phyloP scores from a whole-genome alignment of 2,329 filamentous ascomycete genomes.

The Colletotrichum sp. region DNA sequence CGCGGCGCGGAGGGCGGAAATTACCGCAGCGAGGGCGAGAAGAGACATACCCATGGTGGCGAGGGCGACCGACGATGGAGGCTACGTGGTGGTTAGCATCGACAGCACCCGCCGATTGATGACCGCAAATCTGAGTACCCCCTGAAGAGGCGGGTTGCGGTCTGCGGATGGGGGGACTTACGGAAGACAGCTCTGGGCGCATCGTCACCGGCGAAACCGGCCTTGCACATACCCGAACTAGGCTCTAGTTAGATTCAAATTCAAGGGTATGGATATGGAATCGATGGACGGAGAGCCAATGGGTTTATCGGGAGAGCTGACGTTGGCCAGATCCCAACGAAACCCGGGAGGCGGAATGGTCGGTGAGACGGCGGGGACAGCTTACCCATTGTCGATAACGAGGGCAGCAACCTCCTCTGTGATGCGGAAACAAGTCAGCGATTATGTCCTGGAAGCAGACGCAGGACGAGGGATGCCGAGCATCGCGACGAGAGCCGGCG shows the following conservation, averaged over 20 bases:
- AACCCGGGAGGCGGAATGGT: conserved; percentile 29
- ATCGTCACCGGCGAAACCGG: conserved; percentile 99
- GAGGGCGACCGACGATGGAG: conserved; percentile 99
- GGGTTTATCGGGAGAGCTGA: conserved; percentile 9
- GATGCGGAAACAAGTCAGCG: conserved; percentile 50
- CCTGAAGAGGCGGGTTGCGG: conserved; percentile 5
- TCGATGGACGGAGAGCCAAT: conserved; percentile 12
- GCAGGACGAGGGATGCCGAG: background rate
- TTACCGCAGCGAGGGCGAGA: conserved; percentile 1
- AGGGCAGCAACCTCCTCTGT: conserved; percentile 99
- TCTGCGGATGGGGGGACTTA: conserved; percentile 66
- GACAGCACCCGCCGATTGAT: background rate
- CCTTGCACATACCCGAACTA: conserved; percentile 99
- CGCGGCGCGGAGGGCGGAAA: conserved; percentile 15
- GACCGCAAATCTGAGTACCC: background rate
- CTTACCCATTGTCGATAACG: conserved; percentile 99
- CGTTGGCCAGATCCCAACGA: background rate
- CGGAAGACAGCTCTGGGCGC: conserved; percentile 99
- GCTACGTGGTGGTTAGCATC: conserved; percentile 62
- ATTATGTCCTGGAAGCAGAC: conserved; percentile 12
- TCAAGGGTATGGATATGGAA: background rate
- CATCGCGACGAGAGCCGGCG: conserved; percentile 8
- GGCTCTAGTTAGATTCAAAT: conserved; percentile 41
- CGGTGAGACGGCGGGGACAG: conserved; percentile 46
- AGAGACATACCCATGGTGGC: conserved; percentile 94